Percentiles rank a stretch among this genome's conserved stretches.
Evolutionary conservation across 345 rosid genomes (phyloP).

Genomic region (Sonneratia caseolaris): DNA sequence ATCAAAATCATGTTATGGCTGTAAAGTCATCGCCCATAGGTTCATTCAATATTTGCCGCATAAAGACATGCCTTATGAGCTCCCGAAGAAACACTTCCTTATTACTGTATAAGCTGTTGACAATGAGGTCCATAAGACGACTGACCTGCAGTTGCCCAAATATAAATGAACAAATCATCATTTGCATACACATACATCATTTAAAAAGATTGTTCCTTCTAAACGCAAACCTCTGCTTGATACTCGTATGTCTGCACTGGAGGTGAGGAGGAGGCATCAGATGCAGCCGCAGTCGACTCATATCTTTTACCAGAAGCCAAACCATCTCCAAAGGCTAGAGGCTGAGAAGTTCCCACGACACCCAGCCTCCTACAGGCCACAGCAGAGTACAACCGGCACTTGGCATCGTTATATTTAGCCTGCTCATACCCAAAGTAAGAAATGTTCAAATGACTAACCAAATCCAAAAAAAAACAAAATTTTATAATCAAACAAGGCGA

Average conservation of each 20-base stretch:
- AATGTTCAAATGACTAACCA: neutral
- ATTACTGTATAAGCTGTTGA: conserved; percentile 89
- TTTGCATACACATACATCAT: neutral
- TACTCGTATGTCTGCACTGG: conserved; percentile 74
- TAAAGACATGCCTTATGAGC: conserved; percentile 60
- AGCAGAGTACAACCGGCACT: conserved; percentile 48
- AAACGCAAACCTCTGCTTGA: conserved; percentile 73
- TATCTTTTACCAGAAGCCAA: conserved; percentile 36
- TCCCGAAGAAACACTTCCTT: conserved; percentile 96
- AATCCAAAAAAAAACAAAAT: neutral
- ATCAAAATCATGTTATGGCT: neutral
- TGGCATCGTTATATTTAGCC: conserved; percentile 30
- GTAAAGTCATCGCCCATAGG: neutral
- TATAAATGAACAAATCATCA: neutral
- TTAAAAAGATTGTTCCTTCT: neutral
- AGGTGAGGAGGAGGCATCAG: conserved; percentile 44
- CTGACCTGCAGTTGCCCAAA: conserved; percentile 53
- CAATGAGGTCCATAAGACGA: conserved; percentile 97
- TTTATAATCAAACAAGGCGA: neutral
- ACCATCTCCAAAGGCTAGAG: conserved; percentile 23
- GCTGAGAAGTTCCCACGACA: conserved; percentile 14
- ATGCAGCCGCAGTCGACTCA: conserved; percentile 61
- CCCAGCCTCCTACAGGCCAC: conserved; percentile 28
- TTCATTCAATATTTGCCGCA: neutral
- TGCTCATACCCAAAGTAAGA: conserved; percentile 18